phyloP scores from a whole-genome alignment of 768 basidiomycete species.

The Termitomyces sp. region DNA sequence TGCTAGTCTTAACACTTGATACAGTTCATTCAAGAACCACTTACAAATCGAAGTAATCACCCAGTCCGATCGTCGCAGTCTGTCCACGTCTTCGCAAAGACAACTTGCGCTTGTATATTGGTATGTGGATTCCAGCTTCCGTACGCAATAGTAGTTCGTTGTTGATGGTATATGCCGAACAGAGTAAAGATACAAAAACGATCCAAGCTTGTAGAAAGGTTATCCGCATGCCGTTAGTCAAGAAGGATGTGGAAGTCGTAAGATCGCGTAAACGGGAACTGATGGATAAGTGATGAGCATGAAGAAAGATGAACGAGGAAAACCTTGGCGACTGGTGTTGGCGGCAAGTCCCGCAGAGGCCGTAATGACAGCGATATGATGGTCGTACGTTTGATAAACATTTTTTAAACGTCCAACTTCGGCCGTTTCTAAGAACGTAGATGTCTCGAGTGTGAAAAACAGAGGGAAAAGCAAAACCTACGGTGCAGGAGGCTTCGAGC shows the following conservation, averaged over 20 bases:
- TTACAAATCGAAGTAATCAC: slow-evolving; percentile 60
- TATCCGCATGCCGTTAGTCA: slow-evolving; percentile 4
- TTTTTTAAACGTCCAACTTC: background rate
- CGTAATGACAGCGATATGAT: background rate
- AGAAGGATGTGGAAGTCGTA: background rate
- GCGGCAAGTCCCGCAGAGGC: background rate
- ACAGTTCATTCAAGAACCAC: slow-evolving; percentile 13
- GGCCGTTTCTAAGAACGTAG: background rate
- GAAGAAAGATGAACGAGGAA: background rate
- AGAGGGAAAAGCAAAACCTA: background rate
- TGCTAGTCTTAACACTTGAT: background rate
- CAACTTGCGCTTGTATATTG: slow-evolving; percentile 23
- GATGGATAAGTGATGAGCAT: background rate
- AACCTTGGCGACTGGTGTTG: background rate
- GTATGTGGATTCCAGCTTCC: slow-evolving; percentile 29
- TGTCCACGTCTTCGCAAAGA: slow-evolving; percentile 20
- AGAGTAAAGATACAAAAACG: slow-evolving; percentile 2
- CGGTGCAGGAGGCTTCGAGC: background rate
- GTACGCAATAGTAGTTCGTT: slow-evolving; percentile 15
- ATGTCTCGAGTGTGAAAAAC: background rate
- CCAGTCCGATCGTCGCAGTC: slow-evolving; percentile 45
- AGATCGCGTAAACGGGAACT: background rate
- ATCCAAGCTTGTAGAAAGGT: background rate
- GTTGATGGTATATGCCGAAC: background rate
- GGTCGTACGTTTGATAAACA: background rate